Evolutionary conservation across 2,329 filamentous ascomycete genomes (phyloP).

Genomic region (Ampelomyces quisqualis): DNA sequence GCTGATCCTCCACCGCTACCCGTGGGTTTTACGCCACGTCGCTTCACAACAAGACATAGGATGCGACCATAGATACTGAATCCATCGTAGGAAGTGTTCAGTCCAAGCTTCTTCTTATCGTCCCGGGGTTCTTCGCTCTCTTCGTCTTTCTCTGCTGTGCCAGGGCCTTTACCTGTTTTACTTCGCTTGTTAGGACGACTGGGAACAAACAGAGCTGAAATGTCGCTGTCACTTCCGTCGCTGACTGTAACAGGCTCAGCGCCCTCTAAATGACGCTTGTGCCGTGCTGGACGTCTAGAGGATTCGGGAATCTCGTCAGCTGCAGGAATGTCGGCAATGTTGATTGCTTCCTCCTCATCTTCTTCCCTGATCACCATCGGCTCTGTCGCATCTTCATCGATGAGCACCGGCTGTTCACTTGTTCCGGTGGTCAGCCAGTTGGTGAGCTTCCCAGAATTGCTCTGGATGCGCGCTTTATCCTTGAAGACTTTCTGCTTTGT

Average conservation of each 20-base stretch:
- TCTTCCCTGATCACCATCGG: slow-evolving; percentile 55
- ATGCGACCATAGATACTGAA: slow-evolving; percentile 95
- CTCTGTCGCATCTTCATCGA: slow-evolving; percentile 49
- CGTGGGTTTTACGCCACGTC: slow-evolving; percentile 51
- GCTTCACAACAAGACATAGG: slow-evolving; percentile 84
- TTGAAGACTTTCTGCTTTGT: slow-evolving; percentile 76
- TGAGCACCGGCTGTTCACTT: slow-evolving; percentile 46
- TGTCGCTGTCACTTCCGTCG: slow-evolving; percentile 34
- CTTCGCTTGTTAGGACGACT: slow-evolving; percentile 19
- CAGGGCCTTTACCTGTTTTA: slow-evolving; percentile 16
- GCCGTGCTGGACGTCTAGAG: slow-evolving; percentile 16
- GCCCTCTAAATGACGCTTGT: slow-evolving; percentile 15
- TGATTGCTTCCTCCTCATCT: slow-evolving; percentile 55
- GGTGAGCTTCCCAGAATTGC: slow-evolving; percentile 51
- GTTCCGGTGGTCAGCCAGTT: slow-evolving; percentile 47
- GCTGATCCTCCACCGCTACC: slow-evolving; percentile 18
- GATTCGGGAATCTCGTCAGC: slow-evolving; percentile 19
- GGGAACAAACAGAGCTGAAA: slow-evolving; percentile 32
- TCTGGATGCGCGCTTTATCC: slow-evolving; percentile 48
- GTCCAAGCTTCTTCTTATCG: slow-evolving; percentile 87
- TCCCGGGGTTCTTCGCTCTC: slow-evolving; percentile 55
- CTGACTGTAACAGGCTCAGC: slow-evolving; percentile 15
- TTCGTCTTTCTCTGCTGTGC: slow-evolving; percentile 21
- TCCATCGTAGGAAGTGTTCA: slow-evolving; percentile 88
- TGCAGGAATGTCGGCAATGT: slow-evolving; percentile 60